phyloP scores from a whole-genome alignment of 768 basidiomycete genomes.

The Agaricus sinodeliciosus region DNA sequence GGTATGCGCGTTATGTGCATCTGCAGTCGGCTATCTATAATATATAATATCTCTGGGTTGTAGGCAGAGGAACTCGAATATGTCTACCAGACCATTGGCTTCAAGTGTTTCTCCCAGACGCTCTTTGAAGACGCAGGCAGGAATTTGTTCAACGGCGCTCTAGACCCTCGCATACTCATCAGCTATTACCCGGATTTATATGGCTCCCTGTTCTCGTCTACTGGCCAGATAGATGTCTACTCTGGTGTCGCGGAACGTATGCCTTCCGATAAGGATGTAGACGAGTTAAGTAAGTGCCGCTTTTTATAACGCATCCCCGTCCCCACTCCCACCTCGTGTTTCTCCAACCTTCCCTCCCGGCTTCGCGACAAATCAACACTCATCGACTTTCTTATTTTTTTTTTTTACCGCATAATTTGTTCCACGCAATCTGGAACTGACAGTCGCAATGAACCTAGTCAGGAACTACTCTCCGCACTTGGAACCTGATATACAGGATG shows the following conservation, averaged over 20 bases:
- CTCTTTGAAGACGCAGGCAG: conserved; percentile 79
- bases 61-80: conserved; percentile 69
- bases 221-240: conserved; percentile 63
- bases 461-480: conserved; percentile 89
- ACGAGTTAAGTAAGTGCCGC: conserved; percentile 78
- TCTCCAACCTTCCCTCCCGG: conserved; percentile 16
- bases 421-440: conserved; percentile 45
- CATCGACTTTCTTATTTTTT: conserved; percentile 21
- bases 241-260: conserved; percentile 69
- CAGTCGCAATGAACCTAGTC: conserved; percentile 87
- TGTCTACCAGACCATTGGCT: conserved; percentile 77
- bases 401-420: conserved; percentile 17
- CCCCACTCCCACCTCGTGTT: not conserved
- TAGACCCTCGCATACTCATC: conserved; percentile 80
- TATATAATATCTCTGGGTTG: not conserved
- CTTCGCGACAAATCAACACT: conserved; percentile 18
- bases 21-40: not conserved
- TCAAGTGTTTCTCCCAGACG: conserved; percentile 71
- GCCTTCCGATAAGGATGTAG: conserved; percentile 61
- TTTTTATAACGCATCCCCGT: conserved; percentile 6
- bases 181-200: conserved; percentile 77
- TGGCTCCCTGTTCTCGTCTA: conserved; percentile 48
- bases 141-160: conserved; percentile 68
- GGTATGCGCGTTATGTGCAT: conserved; percentile 22
- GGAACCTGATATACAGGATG: conserved; percentile 55